Conservation (phyloP, 768 basidiomycete species). For the Hygrocybe punicea region DNA sequence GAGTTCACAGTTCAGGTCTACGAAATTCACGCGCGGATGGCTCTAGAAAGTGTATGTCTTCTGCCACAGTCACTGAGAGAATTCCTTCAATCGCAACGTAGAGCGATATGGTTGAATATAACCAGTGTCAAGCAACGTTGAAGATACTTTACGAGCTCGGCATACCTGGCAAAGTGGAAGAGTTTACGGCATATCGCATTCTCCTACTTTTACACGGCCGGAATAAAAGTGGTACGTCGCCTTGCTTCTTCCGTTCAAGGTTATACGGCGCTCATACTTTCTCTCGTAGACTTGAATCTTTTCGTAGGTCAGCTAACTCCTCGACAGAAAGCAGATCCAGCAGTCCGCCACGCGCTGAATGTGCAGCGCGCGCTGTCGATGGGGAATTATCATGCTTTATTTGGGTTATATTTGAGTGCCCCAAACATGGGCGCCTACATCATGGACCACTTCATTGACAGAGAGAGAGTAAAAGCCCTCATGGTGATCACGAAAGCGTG, state of each 20-base stretch:
- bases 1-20: constrained; percentile 97
- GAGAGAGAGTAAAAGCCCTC: constrained; percentile 83
- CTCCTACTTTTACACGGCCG: constrained; percentile 92
- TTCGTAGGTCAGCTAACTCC: constrained; percentile 97
- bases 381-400: constrained; percentile 92
- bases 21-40: constrained; percentile 97
- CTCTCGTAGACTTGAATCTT: constrained; percentile 78
- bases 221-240: constrained; percentile 81
- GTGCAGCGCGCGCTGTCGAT: constrained; percentile 88
- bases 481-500: constrained; percentile 92
- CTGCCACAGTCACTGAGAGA: constrained; percentile 13
- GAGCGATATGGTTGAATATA: constrained; percentile 98
- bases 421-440: constrained; percentile 99
- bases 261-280: constrained; percentile 5
- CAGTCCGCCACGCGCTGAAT: constrained; percentile 83
- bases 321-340: constrained; percentile 75
- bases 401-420: constrained; percentile 75
- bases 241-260: not conserved
- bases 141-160: constrained; percentile 90
- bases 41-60: constrained; percentile 72
- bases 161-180: constrained; percentile 87
- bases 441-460: constrained; percentile 96
- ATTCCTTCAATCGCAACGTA: constrained; percentile 31
- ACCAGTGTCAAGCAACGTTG: constrained; percentile 91
- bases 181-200: constrained; percentile 97